Percentiles rank a stretch among this genome's conserved stretches.
Conservation (phyloP, 1,139 yeast genomes). For the Saccharomycopsis hybrid region DNA sequence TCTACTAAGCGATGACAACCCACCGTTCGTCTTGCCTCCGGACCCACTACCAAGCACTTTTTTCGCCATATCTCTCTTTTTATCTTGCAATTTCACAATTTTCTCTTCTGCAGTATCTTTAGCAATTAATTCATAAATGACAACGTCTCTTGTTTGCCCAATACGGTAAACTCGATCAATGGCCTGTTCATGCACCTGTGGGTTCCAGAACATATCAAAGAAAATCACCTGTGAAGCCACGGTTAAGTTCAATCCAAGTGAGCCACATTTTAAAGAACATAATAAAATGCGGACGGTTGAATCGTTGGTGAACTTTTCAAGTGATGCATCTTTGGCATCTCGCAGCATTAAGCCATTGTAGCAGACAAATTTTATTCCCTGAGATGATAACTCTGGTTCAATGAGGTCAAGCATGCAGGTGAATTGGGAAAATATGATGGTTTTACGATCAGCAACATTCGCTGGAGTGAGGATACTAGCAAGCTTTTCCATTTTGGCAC, state of each 20-base stretch:
- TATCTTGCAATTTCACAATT: slow-evolving; percentile 42
- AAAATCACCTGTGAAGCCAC: slow-evolving; percentile 52
- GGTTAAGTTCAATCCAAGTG: slow-evolving; percentile 52
- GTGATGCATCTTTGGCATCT: slow-evolving; percentile 33
- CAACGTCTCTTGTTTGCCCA: slow-evolving; percentile 51
- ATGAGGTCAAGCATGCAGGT: slow-evolving; percentile 40
- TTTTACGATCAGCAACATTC: too few relatives aligned
- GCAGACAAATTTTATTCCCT: slow-evolving; percentile 34
- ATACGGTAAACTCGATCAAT: slow-evolving; percentile 56
- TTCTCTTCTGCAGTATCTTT: slow-evolving; percentile 45
- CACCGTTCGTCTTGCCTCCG: too few relatives aligned
- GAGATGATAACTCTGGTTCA: slow-evolving; percentile 31
- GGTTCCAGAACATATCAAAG: slow-evolving; percentile 65
- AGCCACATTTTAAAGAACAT: slow-evolving; percentile 52
- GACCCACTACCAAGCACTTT: slow-evolving; percentile 47
- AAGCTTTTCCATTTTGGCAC: too few relatives aligned
- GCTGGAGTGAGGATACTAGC: too few relatives aligned
- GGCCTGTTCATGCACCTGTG: slow-evolving; percentile 55
- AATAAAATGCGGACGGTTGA: slow-evolving; percentile 34
- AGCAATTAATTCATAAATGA: slow-evolving; percentile 42
- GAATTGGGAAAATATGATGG: slow-evolving; percentile 54
- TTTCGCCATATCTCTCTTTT: slow-evolving; percentile 39
- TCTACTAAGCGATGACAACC: too few relatives aligned
- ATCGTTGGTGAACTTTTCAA: slow-evolving; percentile 34
- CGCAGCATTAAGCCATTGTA: slow-evolving; percentile 43